Conservation (phyloP, 2,329 filamentous ascomycete genomes). For the Calonectria fujianensis region DNA sequence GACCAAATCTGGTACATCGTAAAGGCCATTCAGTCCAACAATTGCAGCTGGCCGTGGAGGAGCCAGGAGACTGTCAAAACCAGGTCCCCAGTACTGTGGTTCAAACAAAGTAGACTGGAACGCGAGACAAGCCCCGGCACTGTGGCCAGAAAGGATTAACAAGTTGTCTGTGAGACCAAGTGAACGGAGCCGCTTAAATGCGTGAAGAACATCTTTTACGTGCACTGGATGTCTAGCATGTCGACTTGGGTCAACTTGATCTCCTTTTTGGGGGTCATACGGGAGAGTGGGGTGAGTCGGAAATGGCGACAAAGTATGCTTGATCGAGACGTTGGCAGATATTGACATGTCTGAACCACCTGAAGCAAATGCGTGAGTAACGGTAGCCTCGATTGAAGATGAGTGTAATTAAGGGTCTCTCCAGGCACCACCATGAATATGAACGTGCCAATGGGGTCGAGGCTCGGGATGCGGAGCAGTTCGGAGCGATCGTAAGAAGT, state of each 20-base stretch:
- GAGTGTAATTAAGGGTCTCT: constrained; percentile 18
- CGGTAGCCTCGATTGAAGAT: constrained; percentile 2
- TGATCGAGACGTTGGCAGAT: constrained; percentile 9
- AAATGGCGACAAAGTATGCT: constrained; percentile 5
- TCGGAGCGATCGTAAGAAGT: background rate
- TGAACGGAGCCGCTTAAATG: background rate
- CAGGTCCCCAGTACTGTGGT: background rate
- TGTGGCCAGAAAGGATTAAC: constrained; percentile 7
- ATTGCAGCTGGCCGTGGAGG: constrained; percentile 1
- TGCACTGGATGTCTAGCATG: constrained; percentile 5
- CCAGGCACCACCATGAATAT: constrained; percentile 23
- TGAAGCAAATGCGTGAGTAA: background rate
- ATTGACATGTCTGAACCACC: background rate
- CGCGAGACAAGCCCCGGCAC: constrained; percentile 2
- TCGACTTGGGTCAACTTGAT: background rate
- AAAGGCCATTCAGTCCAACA: constrained; percentile 4
- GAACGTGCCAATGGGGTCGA: constrained; percentile 4
- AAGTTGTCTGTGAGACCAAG: background rate
- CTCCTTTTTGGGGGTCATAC: background rate
- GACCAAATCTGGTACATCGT: background rate
- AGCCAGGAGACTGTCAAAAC: background rate
- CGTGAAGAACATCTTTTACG: constrained; percentile 4
- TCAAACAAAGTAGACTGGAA: constrained; percentile 1
- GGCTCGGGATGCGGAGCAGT: background rate
- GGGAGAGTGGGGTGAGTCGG: constrained; percentile 15